Percentiles rank a stretch among this genome's conserved stretches.
These are phyloP conservation scores for Parasitella parasitica DNA, from an alignment of 371 early-diverging fungal species.

Conservation along the genomic window DNA sequence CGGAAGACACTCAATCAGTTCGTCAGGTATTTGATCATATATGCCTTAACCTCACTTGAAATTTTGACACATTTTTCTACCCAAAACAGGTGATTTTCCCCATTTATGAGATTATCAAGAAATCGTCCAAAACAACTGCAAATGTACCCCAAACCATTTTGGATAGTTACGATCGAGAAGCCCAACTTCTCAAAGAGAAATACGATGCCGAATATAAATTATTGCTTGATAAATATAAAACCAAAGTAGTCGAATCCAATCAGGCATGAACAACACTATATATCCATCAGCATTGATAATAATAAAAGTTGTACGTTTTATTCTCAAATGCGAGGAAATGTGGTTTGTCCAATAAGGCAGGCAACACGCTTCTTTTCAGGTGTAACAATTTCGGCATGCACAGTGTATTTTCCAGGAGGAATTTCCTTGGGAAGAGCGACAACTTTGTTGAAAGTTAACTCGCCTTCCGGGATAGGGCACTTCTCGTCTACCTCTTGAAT, in stretches of 20 bases:
- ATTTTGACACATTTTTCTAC: not conserved
- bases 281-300: too few relatives aligned
- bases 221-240: not conserved
- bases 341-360: conserved; percentile 30
- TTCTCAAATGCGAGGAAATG: conserved; percentile 20
- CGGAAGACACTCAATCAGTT: not conserved
- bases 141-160: not conserved
- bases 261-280: not conserved
- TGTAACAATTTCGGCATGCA: conserved; percentile 31
- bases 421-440: conserved; percentile 59
- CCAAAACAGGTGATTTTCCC: not conserved
- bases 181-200: not conserved
- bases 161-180: not conserved
- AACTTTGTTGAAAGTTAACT: conserved; percentile 35
- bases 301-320: too few relatives aligned
- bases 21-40: not conserved
- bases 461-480: conserved; percentile 58
- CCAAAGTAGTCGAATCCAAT: not conserved
- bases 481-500: conserved; percentile 48
- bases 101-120: not conserved
- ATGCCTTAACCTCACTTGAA: not conserved
- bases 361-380: conserved; percentile 27
- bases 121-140: not conserved
- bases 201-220: not conserved
- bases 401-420: conserved; percentile 41